Conservation (phyloP, 2,329 filamentous ascomycete species). For the Gnomoniopsis smithogilvyi region DNA sequence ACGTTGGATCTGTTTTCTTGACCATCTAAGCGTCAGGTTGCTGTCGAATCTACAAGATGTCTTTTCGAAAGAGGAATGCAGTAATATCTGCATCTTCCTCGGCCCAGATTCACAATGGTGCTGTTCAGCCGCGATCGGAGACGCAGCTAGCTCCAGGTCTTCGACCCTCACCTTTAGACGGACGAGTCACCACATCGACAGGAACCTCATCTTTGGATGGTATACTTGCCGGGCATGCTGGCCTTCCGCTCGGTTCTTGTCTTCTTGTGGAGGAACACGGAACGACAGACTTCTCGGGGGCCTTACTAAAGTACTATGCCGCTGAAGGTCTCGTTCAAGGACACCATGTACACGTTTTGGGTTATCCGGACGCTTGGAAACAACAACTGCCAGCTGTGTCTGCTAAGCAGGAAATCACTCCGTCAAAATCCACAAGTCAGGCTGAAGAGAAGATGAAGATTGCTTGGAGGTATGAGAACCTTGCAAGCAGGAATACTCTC, state of each 20-base stretch:
- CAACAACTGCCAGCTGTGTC: conserved; percentile 76
- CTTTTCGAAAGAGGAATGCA: conserved; percentile 55
- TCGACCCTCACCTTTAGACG: conserved; percentile 84
- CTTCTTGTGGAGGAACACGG: conserved; percentile 83
- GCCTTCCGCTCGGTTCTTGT: conserved; percentile 76
- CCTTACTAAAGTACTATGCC: conserved; percentile 82
- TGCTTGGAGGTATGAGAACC: conserved; percentile 90
- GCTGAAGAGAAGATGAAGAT: conserved; percentile 89
- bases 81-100: conserved; percentile 41
- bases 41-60: conserved; percentile 38
- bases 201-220: conserved; percentile 83
- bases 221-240: conserved; percentile 81
- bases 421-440: neutral
- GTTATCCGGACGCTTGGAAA: conserved; percentile 75
- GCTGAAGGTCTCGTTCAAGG: conserved; percentile 91
- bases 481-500: conserved; percentile 53
- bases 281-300: conserved; percentile 89
- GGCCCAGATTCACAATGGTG: conserved; percentile 21
- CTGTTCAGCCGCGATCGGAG: conserved; percentile 27
- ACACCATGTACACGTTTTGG: conserved; percentile 83
- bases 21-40: neutral
- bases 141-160: conserved; percentile 47
- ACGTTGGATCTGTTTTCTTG: neutral
- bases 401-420: conserved; percentile 33
- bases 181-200: conserved; percentile 84